Evolutionary conservation across 768 basidiomycete species (phyloP).

Genomic region (Lactifluus hygrophoroides): DNA sequence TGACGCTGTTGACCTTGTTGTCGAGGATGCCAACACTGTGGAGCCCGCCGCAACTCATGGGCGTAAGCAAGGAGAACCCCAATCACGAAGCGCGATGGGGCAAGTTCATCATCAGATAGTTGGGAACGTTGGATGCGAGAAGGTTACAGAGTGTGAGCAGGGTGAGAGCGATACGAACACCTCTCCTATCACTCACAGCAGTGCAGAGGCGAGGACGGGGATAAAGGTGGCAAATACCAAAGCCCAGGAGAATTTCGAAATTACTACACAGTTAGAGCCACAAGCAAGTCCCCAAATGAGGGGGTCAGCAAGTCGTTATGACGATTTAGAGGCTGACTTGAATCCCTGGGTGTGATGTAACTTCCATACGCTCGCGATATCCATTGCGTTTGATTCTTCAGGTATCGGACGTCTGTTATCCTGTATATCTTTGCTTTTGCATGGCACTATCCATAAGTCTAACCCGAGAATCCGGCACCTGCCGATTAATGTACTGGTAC

Average conservation of each 20-base stretch:
- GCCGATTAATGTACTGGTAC: too few species aligned
- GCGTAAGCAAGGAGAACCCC: conserved; percentile 53
- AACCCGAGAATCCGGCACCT: too few species aligned
- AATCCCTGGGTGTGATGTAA: conserved; percentile 50
- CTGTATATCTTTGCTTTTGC: background rate
- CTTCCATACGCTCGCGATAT: background rate
- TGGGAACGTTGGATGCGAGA: conserved; percentile 35
- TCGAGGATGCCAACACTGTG: conserved; percentile 54
- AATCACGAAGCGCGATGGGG: conserved; percentile 31
- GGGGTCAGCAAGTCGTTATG: conserved; percentile 26
- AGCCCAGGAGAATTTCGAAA: conserved; percentile 19
- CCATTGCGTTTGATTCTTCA: background rate
- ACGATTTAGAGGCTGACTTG: conserved; percentile 34
- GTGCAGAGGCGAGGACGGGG: conserved; percentile 1
- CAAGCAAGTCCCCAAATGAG: conserved; percentile 34
- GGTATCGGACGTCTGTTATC: background rate
- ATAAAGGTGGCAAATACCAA: background rate
- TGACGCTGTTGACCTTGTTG: conserved; percentile 86
- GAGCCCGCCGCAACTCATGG: conserved; percentile 46
- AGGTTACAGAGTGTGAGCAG: conserved; percentile 26
- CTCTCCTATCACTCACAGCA: background rate
- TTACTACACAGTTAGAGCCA: conserved; percentile 28
- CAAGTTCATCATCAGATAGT: conserved; percentile 43
- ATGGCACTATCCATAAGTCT: too few species aligned
- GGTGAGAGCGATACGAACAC: conserved; percentile 9